Base-by-base conservation (phyloP, 2,329 filamentous ascomycete genomes). In the Botrytis hyacinthi region DNA sequence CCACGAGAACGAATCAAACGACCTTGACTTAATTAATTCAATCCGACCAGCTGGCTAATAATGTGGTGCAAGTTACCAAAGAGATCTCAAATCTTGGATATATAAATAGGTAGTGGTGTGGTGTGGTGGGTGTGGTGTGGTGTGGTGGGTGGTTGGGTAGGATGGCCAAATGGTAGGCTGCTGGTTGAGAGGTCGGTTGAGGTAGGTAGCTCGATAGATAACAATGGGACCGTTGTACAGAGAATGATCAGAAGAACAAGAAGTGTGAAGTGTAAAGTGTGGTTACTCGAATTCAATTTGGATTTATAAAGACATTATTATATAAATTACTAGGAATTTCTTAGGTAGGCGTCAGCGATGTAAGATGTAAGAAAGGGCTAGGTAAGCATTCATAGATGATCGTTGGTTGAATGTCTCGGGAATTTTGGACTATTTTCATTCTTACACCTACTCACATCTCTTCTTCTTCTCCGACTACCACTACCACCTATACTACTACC, bases 1-100 rank as follows among this genome's bases (percentile, higher is more conserved):
- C 22, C 65, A 40, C 65, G 26, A 16, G 65, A 40, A 54, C 65
- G 65, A 54, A 67, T 54, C 65, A 67, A 67, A 29, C 20, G 65
- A 54, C 65, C 26, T 54, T 1, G 35, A 51, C 6, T 10, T n/a
- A 6, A 51, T 51, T 3, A 51, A 51, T 51, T 6, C 2, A 1
- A 66, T 35, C 40, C 2, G 14, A 35, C 16, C 62, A 48, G 42
- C 29, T 35, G 42, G 29, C 14, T 32, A 4, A 40, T 35, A 4
- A 32, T 26, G 44, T 37, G 20, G 44, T 66, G 63, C 29, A 26
- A 22, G 62, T 66, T 48, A 66, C 29, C 62, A 35, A 35, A 14
- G 42, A 66, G 62, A 66, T 48, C 62, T 66, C 42, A 10, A 65
- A 65, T 65, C 62, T 48, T 63, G 40, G 16, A 44, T 63, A 7